These are phyloP conservation scores for Penicillium nordicum DNA, from an alignment of 2,329 filamentous ascomycete genomes.

Conservation along the genomic window DNA sequence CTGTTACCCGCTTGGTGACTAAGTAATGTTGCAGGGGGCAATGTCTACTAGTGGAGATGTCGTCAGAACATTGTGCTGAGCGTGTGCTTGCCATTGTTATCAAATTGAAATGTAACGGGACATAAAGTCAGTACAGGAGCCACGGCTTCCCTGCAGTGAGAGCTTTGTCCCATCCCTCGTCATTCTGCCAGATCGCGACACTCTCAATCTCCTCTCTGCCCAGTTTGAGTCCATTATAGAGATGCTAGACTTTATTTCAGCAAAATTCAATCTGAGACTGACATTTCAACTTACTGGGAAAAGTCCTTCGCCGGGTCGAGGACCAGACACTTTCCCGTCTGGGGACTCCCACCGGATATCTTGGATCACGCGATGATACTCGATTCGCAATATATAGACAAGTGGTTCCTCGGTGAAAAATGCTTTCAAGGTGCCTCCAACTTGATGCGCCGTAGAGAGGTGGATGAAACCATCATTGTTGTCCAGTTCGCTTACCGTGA, in stretches of 20 bases:
- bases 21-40: neutral
- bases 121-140: conserved; percentile 31
- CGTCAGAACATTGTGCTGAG: neutral
- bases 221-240: conserved; percentile 39
- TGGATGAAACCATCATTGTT: conserved; percentile 38
- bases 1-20: conserved; percentile 36
- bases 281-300: conserved; percentile 36
- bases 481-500: conserved; percentile 39
- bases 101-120: neutral
- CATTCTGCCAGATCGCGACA: conserved; percentile 37
- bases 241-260: conserved; percentile 26
- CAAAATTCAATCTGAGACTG: neutral
- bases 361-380: conserved; percentile 27
- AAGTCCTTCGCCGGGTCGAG: conserved; percentile 37
- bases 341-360: conserved; percentile 39
- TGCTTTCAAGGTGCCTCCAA: conserved; percentile 37
- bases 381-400: conserved; percentile 39
- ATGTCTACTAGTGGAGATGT: neutral
- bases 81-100: neutral
- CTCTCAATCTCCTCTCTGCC: conserved; percentile 39
- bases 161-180: conserved; percentile 37
- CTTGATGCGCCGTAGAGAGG: conserved; percentile 37
- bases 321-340: conserved; percentile 36
- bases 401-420: conserved; percentile 39
- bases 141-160: conserved; percentile 34